A percentile compares a stretch with the other conserved stretches of the same genome.
Conservation (phyloP, 768 basidiomycete genomes). For the Candolleomyces efflorescens region DNA sequence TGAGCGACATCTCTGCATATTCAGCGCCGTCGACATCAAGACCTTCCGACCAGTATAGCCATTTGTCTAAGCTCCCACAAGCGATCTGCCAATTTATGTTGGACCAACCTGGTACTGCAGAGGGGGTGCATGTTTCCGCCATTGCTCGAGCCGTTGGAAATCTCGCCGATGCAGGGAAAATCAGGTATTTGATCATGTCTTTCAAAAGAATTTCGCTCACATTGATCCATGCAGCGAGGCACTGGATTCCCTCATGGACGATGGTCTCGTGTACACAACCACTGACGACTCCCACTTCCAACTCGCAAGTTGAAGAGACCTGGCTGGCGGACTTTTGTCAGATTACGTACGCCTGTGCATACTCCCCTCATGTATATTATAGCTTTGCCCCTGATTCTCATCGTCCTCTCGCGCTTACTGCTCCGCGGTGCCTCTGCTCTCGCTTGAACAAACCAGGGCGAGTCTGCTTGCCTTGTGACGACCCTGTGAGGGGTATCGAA, state of each 20-base stretch:
- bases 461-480: too few species aligned
- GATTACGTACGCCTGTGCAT: too few species aligned
- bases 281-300: slow-evolving; percentile 79
- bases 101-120: slow-evolving; percentile 39
- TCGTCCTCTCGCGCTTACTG: too few species aligned
- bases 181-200: slow-evolving; percentile 44
- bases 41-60: slow-evolving; percentile 42
- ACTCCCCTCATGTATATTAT: neutral
- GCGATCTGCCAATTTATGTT: slow-evolving; percentile 65
- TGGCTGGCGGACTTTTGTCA: neutral
- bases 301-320: slow-evolving; percentile 29
- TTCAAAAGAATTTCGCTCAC: neutral
- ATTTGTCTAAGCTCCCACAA: slow-evolving; percentile 56
- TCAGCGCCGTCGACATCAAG: slow-evolving; percentile 26
- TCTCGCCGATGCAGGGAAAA: slow-evolving; percentile 43
- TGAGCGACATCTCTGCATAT: slow-evolving; percentile 35
- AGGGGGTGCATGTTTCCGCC: slow-evolving; percentile 71
- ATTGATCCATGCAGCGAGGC: slow-evolving; percentile 46
- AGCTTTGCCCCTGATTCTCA: neutral
- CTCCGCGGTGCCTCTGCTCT: too few species aligned
- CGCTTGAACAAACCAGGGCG: neutral
- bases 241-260: slow-evolving; percentile 73
- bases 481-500: too few species aligned
- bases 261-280: slow-evolving; percentile 76
- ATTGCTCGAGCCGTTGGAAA: slow-evolving; percentile 63